Evolutionary conservation across 495 filamentous ascomycete species (phyloP), one percentile per base, ranked within the genome.

Genomic region (Lasiosphaeris hirsuta): DNA sequence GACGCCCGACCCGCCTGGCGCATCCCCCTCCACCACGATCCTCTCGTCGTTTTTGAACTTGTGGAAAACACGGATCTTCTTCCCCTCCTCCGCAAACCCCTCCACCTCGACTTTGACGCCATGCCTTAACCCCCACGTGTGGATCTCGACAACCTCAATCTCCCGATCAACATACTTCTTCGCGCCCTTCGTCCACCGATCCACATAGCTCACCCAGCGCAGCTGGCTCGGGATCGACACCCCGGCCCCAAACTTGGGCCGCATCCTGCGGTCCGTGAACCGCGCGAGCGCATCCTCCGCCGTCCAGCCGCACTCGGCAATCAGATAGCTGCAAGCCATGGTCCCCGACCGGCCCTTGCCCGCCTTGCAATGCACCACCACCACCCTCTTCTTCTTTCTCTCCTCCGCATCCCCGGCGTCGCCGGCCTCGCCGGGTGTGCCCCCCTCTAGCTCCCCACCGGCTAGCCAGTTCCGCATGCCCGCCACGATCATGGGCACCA

Each of bases 331-430:
- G 65, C 89, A 92, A 17, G 86, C 85, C 65, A 91, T 82, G 0
- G 90, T 96, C n/a, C 94, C 94, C 55, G 89, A 94, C 44, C 94
- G 79, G 1, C 94, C 94, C 71, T 98, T 98, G 2, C 94, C 94
- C 2, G 94, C 94, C 71, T 97, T 98, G 75, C 94, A 97, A 69
- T 97, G 94, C 10, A 98, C 90, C 6, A 98, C 93, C 1, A 86
- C 86, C 1, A 96, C 88, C 18, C 90, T 77, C 65, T 66, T 54
- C 17, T 54, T 19, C 33, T 49, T 52, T 52, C 46, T 65, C 63
- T 69, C 49, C 8, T 60, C 63, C 52, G 63, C 60, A 57, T 64
- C 63, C 9, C 45, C 57, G 1, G 41, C 36, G 1, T 54, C 61
- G 0, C 18, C 49, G 10, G 19, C 33, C 43, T 0, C 23, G 2